Conservation (phyloP, 75 land plant genomes). For the Picea sitchensis region DNA sequence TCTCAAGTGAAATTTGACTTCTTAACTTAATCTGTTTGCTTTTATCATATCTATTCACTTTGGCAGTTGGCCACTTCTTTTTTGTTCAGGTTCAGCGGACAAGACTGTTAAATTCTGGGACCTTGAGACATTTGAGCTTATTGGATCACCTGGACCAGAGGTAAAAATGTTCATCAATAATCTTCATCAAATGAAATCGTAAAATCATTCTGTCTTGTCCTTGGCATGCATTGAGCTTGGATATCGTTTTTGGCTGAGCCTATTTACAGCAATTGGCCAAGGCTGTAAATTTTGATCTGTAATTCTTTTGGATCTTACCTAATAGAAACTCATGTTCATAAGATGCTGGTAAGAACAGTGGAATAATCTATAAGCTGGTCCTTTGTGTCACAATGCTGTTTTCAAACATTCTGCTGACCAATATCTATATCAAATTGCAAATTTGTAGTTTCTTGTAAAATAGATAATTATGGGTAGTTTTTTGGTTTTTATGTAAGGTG, state of each 20-base stretch:
- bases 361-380: too few relatives aligned
- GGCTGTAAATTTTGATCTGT: neutral
- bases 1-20: too few relatives aligned
- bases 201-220: neutral
- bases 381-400: neutral
- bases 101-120: constrained; percentile 90
- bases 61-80: neutral
- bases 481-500: neutral
- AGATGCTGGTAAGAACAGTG: too few relatives aligned
- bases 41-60: neutral
- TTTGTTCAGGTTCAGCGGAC: constrained; percentile 76
- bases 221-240: neutral
- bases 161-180: constrained; percentile 16
- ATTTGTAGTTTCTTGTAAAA: neutral
- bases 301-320: too few relatives aligned
- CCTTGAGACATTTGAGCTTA: constrained; percentile 90
- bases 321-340: too few relatives aligned
- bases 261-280: neutral
- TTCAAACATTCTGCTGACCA: neutral
- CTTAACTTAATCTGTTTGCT: neutral
- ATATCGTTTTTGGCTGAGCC: neutral
- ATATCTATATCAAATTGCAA: neutral
- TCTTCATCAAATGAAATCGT: neutral
- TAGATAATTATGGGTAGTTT: too few relatives aligned
- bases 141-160: constrained; percentile 89